Percentiles rank a stretch among this genome's conserved stretches.
Conservation (phyloP, 2,329 filamentous ascomycete genomes). For the Neocucurbitaria cava region DNA sequence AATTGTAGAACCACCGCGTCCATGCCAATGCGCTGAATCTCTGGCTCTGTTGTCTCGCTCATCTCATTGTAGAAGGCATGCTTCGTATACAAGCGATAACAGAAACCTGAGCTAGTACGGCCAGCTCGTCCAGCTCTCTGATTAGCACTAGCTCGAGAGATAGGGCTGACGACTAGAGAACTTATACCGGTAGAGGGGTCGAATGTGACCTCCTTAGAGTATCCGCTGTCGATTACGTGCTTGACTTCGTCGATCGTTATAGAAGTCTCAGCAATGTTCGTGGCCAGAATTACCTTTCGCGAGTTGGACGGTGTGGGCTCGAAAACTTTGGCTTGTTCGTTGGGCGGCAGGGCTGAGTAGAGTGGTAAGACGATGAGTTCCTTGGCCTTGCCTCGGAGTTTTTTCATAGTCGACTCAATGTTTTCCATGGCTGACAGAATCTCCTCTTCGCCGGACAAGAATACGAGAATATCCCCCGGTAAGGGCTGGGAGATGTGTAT, state of each 20-base stretch:
- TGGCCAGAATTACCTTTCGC: slow-evolving; percentile 90
- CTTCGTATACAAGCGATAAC: slow-evolving; percentile 91
- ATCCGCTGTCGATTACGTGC: slow-evolving; percentile 94
- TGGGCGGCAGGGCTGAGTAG: slow-evolving; percentile 90
- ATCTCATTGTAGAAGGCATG: slow-evolving; percentile 95
- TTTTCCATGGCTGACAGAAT: slow-evolving; percentile 88
- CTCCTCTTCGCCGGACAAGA: slow-evolving; percentile 94
- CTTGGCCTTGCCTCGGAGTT: slow-evolving; percentile 81
- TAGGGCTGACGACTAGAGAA: slow-evolving; percentile 87
- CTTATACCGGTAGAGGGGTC: slow-evolving; percentile 93
- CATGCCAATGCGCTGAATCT: slow-evolving; percentile 90
- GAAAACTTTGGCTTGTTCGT: slow-evolving; percentile 92
- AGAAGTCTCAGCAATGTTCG: slow-evolving; percentile 96
- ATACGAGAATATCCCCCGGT: slow-evolving; percentile 87
- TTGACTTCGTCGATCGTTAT: slow-evolving; percentile 95
- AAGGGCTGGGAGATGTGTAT: slow-evolving; percentile 80
- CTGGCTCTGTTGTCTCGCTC: slow-evolving; percentile 88
- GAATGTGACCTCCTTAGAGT: slow-evolving; percentile 94
- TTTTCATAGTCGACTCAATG: slow-evolving; percentile 83
- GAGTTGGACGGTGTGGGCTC: slow-evolving; percentile 86
- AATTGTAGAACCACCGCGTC: slow-evolving; percentile 83
- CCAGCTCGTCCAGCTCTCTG: slow-evolving; percentile 93
- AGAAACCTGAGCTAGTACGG: slow-evolving; percentile 89
- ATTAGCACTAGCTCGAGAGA: slow-evolving; percentile 89
- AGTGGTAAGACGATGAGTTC: slow-evolving; percentile 93